Evolutionary conservation across 139 green algal genomes (phyloP), one percentile per base, ranked within the genome.

Genomic region (Chlorella sp.): DNA sequence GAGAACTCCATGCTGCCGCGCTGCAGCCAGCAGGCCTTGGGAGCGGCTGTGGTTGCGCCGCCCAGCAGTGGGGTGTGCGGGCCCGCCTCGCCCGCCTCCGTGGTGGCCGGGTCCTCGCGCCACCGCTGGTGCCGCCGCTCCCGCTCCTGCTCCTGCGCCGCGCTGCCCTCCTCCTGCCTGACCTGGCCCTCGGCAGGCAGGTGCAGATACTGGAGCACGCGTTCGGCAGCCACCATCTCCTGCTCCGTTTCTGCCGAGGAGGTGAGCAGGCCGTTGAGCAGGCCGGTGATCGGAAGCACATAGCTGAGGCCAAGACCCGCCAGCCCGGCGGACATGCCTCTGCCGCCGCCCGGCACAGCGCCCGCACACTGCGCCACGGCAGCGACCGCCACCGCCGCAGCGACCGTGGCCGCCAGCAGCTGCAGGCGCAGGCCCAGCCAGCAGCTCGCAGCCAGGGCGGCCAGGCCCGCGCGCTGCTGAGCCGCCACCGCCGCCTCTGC

Each of bases 181-280:
- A 12, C 42, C 12, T 43, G 29, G 19, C 42, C 8, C 2, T 71
- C 8, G 3, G 15, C 46, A 63, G 46, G 3, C 19, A 70, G 55
- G 2, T 60, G 19, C 14, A 75, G 31, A 61, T 87, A 92, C 64
- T 91, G 77, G 19, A 73, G 40, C 8, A 96, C 48, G 2, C 93
- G 77, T 76, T 97, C 93, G n/a, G 96, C 87, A 19, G 91, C 71
- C 72, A 96, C 89, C 88, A 96, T 91, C 77, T 97, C 88, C 66
- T 92, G 80, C 70, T 95, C 90, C 19, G 86, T 93, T 81, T 97
- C 90, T 8, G 92, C 88, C 1, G 68, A 83, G 15, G 79, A 83
- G 6, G 83, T 91, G 2, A 97, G 82, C 33, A 95, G 68, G 25
- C 88, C 86, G 56, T 90, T 93, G 29, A 97, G 86, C 61, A 95